Evolutionary conservation across 768 basidiomycete genomes (phyloP), one percentile per base, ranked within the genome.

Genomic region (Phylloporus sp.): DNA sequence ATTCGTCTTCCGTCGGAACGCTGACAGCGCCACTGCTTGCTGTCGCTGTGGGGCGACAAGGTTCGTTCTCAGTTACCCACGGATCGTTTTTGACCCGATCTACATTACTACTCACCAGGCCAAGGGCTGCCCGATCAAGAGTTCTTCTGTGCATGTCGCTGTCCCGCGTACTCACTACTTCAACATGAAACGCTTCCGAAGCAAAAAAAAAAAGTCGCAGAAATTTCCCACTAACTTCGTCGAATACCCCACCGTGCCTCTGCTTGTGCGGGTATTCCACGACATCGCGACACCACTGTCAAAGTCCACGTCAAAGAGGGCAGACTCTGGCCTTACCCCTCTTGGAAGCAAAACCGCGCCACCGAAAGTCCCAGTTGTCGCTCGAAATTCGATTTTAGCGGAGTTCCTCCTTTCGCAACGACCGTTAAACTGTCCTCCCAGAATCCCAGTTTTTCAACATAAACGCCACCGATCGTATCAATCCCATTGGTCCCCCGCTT

Each of bases 1-100:
- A 27, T 27, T 15, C 12, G 38, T 10, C 41, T 45, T 32, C 59
- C 60, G 60, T 61, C 60, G 56, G 60, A 62, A 52, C 41, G 23
- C n/a, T 39, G 15, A 29, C 18, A 12, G 41, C 15, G 26, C 20
- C 29, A 12, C 29, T 22, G 44, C 22, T 22, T 1, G n/a, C 26
- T 23, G 31, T 16, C 22, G 20, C 38, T 38, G 27, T 20, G 28
- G 36, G 15, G 41, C 41, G 26, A 39, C 44, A 38, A 39, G 36
- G 44, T 32, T 38, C 20, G 44, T 41, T 36, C 35, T 29, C 23
- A 35, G 27, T 44, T 31, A 39, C 38, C 35, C 47, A 42, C 29
- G 11, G 34, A 18, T 22, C 20, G 5, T n/a, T 20, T n/a, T 20
- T 45, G 16, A 27, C 12, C 27, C 23, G n/a, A 51, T 55, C 36